phyloP scores from a whole-genome alignment of 2,329 filamentous ascomycete genomes.

The Calcarisporium arbuscula region DNA sequence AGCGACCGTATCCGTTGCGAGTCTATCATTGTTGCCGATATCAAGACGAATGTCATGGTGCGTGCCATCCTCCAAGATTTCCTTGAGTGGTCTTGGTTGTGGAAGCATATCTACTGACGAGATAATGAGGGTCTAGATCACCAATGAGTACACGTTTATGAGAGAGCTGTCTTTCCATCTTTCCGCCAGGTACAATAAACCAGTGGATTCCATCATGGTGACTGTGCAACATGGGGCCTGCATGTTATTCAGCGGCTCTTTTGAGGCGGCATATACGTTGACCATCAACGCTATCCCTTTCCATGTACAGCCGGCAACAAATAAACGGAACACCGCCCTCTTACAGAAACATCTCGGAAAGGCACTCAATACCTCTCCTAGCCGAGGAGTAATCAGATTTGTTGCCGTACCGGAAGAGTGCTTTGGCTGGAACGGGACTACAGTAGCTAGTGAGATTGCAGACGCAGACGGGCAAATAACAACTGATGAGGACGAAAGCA shows the following conservation, averaged over 20 bases:
- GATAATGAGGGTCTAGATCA: constrained; percentile 44
- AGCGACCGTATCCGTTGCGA: constrained; percentile 44
- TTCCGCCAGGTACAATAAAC: constrained; percentile 67
- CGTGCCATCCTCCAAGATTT: no score
- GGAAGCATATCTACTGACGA: background rate
- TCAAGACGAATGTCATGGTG: constrained; percentile 27
- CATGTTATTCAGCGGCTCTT: constrained; percentile 67
- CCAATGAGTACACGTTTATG: constrained; percentile 69
- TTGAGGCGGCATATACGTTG: constrained; percentile 74
- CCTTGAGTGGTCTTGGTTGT: background rate
- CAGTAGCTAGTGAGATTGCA: constrained; percentile 57
- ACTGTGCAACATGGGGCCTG: constrained; percentile 70
- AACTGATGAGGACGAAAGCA: background rate
- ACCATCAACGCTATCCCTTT: constrained; percentile 64
- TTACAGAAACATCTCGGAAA: constrained; percentile 72
- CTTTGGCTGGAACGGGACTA: constrained; percentile 64
- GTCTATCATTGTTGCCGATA: constrained; percentile 52
- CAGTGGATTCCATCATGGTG: constrained; percentile 67
- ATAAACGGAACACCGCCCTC: constrained; percentile 73
- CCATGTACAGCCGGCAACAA: constrained; percentile 65
- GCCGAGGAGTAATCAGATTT: constrained; percentile 69
- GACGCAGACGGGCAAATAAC: constrained; percentile 7
- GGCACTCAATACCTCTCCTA: constrained; percentile 56
- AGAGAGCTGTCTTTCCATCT: constrained; percentile 68
- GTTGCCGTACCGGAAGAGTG: constrained; percentile 63